Evolutionary conservation across 78 protist genomes (phyloP), one percentile per base, ranked within the genome.

Genomic region (Andalucia godoyi): DNA sequence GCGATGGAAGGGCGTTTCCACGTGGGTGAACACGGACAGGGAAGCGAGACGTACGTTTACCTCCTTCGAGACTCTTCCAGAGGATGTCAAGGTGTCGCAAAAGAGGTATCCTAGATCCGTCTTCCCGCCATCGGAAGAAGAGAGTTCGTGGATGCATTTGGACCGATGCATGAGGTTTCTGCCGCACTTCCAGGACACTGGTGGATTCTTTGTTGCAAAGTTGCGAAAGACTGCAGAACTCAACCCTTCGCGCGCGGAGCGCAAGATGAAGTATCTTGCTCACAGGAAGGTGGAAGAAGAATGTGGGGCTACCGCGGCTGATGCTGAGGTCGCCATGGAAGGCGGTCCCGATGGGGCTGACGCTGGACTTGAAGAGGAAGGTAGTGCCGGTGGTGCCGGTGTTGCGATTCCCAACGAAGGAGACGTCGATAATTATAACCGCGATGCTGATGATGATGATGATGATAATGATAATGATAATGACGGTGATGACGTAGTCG

Each of bases 171-270:
- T 88, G 79, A 71, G 99, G 9, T 25, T 97, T 10, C 50, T 88
- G 29, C 98, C 99, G n/a, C 97, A 94, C 45, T 42, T 63, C 41
- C 73, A 81, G 27, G 87, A 91, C 73, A 80, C 88, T 21, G 99
- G 99, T 52, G 99, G 96, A 40, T 96, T 96, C 86, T 96, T 96
- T 66, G 83, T 94, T 7, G 90, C 98, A 33, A 82, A 87, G 41
- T 64, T 96, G 33, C 68, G 67, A 30, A 89, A 89, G 68, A 84
- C 78, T 1, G 30, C 52, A 4, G 86, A 77, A 13, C 29, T 75
- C 23, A 42, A 60, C 66, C 30, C 10, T 27, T 12, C 66, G 10
- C 23, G 52, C 21, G 25, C 21, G n/a, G n/a, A n/a, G n/a, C n/a
- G n/a, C n/a, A n/a, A n/a, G n/a, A n/a, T n/a, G n/a, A n/a, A n/a